Conservation (phyloP, 2,329 filamentous ascomycete species). For the Penicillium sp. region DNA sequence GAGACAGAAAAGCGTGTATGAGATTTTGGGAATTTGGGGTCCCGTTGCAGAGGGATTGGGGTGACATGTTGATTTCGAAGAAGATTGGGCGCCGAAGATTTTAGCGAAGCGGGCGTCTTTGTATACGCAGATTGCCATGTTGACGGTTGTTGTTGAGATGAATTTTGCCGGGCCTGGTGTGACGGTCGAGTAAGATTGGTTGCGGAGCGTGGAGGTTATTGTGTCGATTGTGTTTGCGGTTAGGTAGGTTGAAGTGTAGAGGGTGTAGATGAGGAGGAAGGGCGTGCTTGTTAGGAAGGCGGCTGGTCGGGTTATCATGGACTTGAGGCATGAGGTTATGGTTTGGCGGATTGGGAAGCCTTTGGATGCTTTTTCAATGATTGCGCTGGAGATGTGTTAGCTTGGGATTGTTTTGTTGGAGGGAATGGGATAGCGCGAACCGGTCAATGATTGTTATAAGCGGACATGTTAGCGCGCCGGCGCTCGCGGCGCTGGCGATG, state of each 20-base stretch:
- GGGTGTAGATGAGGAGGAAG: conserved; percentile 49
- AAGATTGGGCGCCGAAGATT: conserved; percentile 64
- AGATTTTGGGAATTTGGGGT: conserved; percentile 59
- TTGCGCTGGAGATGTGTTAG: conserved; percentile 34
- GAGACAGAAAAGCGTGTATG: conserved; percentile 72
- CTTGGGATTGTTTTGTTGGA: background rate
- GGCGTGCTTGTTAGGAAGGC: conserved; percentile 47
- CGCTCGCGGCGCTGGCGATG: conserved; percentile 62
- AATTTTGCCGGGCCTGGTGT: conserved; percentile 78
- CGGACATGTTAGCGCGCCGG: conserved; percentile 73
- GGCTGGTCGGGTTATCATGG: conserved; percentile 39
- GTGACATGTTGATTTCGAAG: conserved; percentile 4
- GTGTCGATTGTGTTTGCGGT: conserved; percentile 88
- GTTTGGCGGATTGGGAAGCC: conserved; percentile 41
- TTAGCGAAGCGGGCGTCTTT: conserved; percentile 83
- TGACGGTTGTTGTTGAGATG: conserved; percentile 70
- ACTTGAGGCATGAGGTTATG: conserved; percentile 37
- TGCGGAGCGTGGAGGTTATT: conserved; percentile 58
- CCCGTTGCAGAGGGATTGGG: conserved; percentile 14
- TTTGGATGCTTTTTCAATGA: conserved; percentile 49
- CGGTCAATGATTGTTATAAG: conserved; percentile 84
- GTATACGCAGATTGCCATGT: conserved; percentile 80
- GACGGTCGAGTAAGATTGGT: conserved; percentile 55
- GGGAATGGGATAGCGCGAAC: conserved; percentile 43
- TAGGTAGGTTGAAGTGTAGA: conserved; percentile 86